Base-by-base conservation (phyloP, 306 rosid genomes). In the Pachyrhizus erosus region DNA sequence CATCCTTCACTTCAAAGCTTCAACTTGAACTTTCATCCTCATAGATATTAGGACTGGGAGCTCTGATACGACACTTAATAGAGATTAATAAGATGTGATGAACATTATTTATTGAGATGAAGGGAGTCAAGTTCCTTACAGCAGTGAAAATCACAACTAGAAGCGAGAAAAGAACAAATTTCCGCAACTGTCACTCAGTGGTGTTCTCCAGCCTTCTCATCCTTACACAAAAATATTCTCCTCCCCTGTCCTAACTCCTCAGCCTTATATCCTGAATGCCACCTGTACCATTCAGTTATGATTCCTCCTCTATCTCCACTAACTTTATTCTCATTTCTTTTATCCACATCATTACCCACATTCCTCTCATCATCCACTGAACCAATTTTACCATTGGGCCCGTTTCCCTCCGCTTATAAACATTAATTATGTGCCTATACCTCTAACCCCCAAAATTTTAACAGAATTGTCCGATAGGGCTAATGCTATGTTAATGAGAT, bases 401-500 rank as follows among this genome's bases (percentile, higher is more conserved):
- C 7, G 2, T 23, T 57, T 55, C 29, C 62, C 26, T 55, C 29
- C 27, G 0, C 13, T 18, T 58, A 23, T 26, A 29, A 23, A 29
- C 42, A 7, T 29, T 42, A 15, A 62, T 29, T 62, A 31, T 29
- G 70, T 27, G 70, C 43, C 69, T 27, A 29, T 27, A 21, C 46
- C 42, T 34, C 10, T 23, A 18, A 27, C 60, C 48, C 43, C 51
- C 29, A 40, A 49, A 13, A 34, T 62, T 40, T 46, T 26, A 5
- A 58, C 31, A 18, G 83, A 49, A 34, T 60, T 64, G 4, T 46
- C 39, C 21, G 3, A 5, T 39, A 11, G 31, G 54, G 45, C 57
- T 77, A 4, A 29, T 79, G 54, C 72, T 67, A 24, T 55, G 42
- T 74, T 43, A 27, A 55, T 54, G 7, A 20, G 39, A 67, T 57